Conservation (phyloP, 306 rosid species). For the Pyrus pyrifolia region DNA sequence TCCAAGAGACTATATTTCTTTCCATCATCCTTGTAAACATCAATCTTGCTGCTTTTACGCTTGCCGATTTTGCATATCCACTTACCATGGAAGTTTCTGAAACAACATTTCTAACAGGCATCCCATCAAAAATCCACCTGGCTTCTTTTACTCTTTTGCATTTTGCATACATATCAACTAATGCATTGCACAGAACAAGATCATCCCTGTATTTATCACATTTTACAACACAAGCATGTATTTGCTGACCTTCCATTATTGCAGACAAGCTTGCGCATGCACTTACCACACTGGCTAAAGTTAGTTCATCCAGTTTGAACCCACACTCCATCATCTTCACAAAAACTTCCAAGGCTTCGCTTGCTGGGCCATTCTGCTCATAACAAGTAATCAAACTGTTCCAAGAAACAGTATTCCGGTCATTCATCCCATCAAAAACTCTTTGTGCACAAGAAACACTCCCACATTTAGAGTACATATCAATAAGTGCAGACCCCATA, state of each 20-base stretch:
- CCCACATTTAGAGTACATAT: constrained; percentile 23
- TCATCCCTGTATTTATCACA: constrained; percentile 12
- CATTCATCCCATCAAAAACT: constrained; percentile 23
- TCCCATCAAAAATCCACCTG: constrained; percentile 20
- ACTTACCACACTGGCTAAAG: constrained; percentile 21
- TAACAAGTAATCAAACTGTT: constrained; percentile 29
- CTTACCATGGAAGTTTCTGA: constrained; percentile 32
- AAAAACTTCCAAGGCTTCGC: constrained; percentile 15
- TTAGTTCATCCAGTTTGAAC: constrained; percentile 15
- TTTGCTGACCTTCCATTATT: constrained; percentile 19
- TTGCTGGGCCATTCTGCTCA: constrained; percentile 27
- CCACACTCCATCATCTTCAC: constrained; percentile 18
- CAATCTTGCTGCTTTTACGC: constrained; percentile 14
- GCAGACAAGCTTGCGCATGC: constrained; percentile 16
- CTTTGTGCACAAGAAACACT: constrained; percentile 2
- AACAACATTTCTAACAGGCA: constrained; percentile 21
- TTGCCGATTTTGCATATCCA: constrained; percentile 24
- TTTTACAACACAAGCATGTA: constrained; percentile 20
- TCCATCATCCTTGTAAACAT: constrained; percentile 24
- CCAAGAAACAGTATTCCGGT: constrained; percentile 21
- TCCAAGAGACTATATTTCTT: constrained; percentile 28
- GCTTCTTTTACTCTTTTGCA: constrained; percentile 19
- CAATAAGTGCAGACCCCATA: constrained; percentile 30
- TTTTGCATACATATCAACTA: constrained; percentile 33
- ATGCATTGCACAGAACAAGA: constrained; percentile 20